Base-by-base conservation (phyloP, 2,329 filamentous ascomycete genomes). In the Aaosphaeria arxii region DNA sequence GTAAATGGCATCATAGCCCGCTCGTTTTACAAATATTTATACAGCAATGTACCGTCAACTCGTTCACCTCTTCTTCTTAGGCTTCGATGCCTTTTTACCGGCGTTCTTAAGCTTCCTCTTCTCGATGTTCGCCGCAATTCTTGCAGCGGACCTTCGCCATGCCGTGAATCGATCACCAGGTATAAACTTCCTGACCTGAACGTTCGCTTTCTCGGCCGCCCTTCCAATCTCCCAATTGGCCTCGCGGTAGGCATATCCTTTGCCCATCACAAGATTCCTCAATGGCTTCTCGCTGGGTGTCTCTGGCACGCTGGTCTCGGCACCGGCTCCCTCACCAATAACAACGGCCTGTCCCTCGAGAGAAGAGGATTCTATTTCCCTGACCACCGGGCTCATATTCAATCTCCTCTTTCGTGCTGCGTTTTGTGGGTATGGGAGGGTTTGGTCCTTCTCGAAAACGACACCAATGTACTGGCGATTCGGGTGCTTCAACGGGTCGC, bases 401-500 rank as follows among this genome's bases (percentile, higher is more conserved):
- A 99, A 78, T 45, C 84, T 81, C 57, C 94, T 82, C 62, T 85
- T 82, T 47, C 89, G 83, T 53, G 87, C 83, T 4, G 87, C 86
- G 66, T 92, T 87, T 29, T 72, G 74, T 1, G 89, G 86, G 64
- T 88, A 84, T 0, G 94, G 94, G 1, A 99, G 82, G 31, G 78
- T 83, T 62, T 95, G 89, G 11, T 85, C 77, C 66, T 90, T 89
- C 68, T 91, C 81, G 71, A 96, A 91, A 32, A 88, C 88, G 17
- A 99, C 87, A 52, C 94, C 94, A 63, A 99, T 99, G 77, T 91
- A 99, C 71, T 95, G 89, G 51, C 91, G 83, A 58, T 90, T 88
- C 1, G 91, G 88, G 71, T 97, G 90, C 50, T 78, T 81, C 31
- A 80, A 72, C 0, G 91, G 91, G 67, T 99, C 92, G 66, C 87